Conservation (phyloP, 768 basidiomycete species). For the Xerocomus potaroensis region DNA sequence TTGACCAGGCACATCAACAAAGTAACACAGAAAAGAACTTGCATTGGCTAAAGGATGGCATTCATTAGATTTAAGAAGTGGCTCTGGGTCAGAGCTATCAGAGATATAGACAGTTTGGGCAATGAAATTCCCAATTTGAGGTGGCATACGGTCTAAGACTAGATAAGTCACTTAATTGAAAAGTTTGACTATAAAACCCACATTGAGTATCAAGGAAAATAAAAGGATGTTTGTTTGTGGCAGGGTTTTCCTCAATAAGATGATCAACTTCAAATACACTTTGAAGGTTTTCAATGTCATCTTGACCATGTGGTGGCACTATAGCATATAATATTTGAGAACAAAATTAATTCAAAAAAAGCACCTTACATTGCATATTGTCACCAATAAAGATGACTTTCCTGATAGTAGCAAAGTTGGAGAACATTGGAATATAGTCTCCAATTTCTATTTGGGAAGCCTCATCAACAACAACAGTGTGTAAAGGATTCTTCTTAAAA, state of each 20-base stretch:
- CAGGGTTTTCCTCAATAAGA: slow-evolving; percentile 33
- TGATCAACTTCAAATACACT: slow-evolving; percentile 79
- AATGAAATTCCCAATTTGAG: slow-evolving; percentile 71
- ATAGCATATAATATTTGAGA: slow-evolving; percentile 18
- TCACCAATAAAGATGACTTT: slow-evolving; percentile 65
- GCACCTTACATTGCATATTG: slow-evolving; percentile 54
- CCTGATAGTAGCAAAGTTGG: slow-evolving; percentile 33
- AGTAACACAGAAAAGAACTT: slow-evolving; percentile 49
- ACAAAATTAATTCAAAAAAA: slow-evolving; percentile 27
- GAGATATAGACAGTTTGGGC: slow-evolving; percentile 62
- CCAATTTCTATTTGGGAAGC: slow-evolving; percentile 64
- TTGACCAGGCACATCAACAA: slow-evolving; percentile 52
- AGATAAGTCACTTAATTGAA: slow-evolving; percentile 1
- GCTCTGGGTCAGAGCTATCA: slow-evolving; percentile 27
- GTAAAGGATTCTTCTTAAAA: slow-evolving; percentile 34
- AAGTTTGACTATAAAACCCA: slow-evolving; percentile 30
- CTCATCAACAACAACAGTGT: slow-evolving; percentile 58
- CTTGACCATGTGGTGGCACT: slow-evolving; percentile 83
- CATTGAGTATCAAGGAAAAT: slow-evolving; percentile 74
- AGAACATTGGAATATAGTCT: slow-evolving; percentile 43
- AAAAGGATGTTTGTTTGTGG: slow-evolving; percentile 27
- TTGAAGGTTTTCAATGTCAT: slow-evolving; percentile 56
- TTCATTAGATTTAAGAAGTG: slow-evolving; percentile 46
- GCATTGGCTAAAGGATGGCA: slow-evolving; percentile 45
- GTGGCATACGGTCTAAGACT: slow-evolving; percentile 73